Evolutionary conservation across 768 basidiomycete species (phyloP).

Genomic region (Auricularia sp.): DNA sequence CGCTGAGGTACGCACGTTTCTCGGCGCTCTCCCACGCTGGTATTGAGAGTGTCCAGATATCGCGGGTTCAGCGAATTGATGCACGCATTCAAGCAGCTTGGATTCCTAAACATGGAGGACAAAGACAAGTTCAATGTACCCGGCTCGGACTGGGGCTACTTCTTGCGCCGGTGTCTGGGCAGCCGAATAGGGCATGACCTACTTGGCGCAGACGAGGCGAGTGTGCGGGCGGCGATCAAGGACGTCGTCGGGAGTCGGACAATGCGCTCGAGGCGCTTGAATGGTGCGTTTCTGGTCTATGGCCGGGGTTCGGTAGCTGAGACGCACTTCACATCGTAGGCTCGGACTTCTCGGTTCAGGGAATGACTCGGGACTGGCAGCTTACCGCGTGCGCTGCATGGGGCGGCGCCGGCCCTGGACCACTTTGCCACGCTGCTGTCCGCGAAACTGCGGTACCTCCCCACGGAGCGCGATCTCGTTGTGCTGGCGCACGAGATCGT

Average conservation of each 20-base stretch:
- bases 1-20: constrained; percentile 47
- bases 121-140: background rate
- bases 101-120: constrained; percentile 43
- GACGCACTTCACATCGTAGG: background rate
- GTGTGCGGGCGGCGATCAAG: constrained; percentile 1
- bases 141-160: background rate
- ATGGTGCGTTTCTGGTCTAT: constrained; percentile 9
- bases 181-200: background rate
- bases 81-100: constrained; percentile 59
- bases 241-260: background rate
- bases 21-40: too few species aligned
- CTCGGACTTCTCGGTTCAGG: background rate
- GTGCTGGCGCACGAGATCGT: constrained; percentile 79
- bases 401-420: constrained; percentile 41
- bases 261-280: constrained; percentile 17
- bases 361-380: background rate
- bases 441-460: constrained; percentile 56
- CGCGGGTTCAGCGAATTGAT: constrained; percentile 72
- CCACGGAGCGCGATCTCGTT: constrained; percentile 76
- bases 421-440: constrained; percentile 64
- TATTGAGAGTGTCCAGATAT: constrained; percentile 40
- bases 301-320: too few species aligned
- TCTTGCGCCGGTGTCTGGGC: background rate
- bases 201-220: background rate
- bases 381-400: constrained; percentile 11